phyloP scores from a whole-genome alignment of 352 stramenopile species.

The Aphanomyces euteiches region DNA sequence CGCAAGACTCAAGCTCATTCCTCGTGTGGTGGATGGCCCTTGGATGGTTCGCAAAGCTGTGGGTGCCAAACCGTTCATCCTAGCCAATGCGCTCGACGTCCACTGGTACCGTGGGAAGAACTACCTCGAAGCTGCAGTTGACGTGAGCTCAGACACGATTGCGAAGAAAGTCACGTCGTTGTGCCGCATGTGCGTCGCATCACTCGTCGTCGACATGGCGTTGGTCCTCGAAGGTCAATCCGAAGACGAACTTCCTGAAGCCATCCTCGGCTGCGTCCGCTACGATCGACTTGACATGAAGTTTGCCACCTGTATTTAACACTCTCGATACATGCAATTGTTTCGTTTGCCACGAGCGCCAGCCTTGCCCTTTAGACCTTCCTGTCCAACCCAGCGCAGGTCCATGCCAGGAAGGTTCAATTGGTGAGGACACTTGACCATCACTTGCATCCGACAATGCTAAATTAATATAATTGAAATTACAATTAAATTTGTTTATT shows the following conservation, averaged over 20 bases:
- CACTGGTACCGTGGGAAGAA: slow-evolving; percentile 52
- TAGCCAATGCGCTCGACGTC: slow-evolving; percentile 60
- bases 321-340: background rate
- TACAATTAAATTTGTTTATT: too few relatives aligned
- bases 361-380: too few relatives aligned
- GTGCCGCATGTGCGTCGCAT: slow-evolving; percentile 59
- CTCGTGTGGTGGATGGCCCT: slow-evolving; percentile 65
- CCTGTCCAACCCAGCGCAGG: too few relatives aligned
- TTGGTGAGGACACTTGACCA: too few relatives aligned
- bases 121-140: slow-evolving; percentile 74
- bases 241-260: slow-evolving; percentile 67
- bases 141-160: slow-evolving; percentile 70
- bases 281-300: slow-evolving; percentile 73
- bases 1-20: slow-evolving; percentile 76
- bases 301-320: slow-evolving; percentile 48
- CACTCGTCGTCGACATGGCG: slow-evolving; percentile 70
- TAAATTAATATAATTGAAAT: too few relatives aligned
- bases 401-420: too few relatives aligned
- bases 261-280: slow-evolving; percentile 72
- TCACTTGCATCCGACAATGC: too few relatives aligned
- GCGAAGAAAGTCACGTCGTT: slow-evolving; percentile 76
- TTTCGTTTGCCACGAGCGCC: too few relatives aligned
- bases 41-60: slow-evolving; percentile 83
- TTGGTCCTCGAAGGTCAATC: slow-evolving; percentile 73
- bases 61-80: slow-evolving; percentile 68